A percentile compares a stretch with the other conserved stretches of the same genome.
These are phyloP conservation scores for Russula abietina DNA, from an alignment of 768 basidiomycete species.

Conservation along the genomic window DNA sequence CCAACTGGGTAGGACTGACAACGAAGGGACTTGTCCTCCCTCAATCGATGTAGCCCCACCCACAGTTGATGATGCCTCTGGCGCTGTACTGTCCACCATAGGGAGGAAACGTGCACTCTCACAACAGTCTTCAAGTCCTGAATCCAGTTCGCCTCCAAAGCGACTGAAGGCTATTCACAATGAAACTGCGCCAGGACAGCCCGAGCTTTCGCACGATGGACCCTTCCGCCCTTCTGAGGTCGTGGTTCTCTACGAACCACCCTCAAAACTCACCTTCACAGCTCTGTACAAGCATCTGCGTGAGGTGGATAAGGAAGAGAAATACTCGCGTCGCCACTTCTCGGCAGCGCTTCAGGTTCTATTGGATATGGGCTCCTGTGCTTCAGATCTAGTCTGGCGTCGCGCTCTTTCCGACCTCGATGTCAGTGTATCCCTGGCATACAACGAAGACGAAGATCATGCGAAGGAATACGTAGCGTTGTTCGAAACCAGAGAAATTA, in stretches of 20 bases:
- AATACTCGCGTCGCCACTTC: constrained; percentile 40
- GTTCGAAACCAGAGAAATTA: constrained; percentile 32
- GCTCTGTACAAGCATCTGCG: constrained; percentile 44
- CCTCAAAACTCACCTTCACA: constrained; percentile 34
- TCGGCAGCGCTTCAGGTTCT: constrained; percentile 42
- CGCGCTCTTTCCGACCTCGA: constrained; percentile 42
- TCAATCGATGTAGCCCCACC: constrained; percentile 18
- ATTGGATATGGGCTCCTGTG: constrained; percentile 58
- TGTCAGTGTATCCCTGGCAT: constrained; percentile 14
- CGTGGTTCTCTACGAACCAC: constrained; percentile 49
- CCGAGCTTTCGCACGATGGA: background rate
- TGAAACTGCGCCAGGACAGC: background rate
- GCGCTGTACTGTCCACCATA: constrained; percentile 18
- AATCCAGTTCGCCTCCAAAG: constrained; percentile 5
- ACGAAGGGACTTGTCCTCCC: constrained; percentile 23
- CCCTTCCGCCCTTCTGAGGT: constrained; percentile 39
- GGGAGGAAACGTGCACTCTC: constrained; percentile 14
- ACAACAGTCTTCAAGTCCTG: constrained; percentile 6
- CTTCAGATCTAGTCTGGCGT: constrained; percentile 66
- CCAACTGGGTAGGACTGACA: constrained; percentile 15
- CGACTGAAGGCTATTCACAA: constrained; percentile 6
- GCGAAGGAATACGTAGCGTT: constrained; percentile 31
- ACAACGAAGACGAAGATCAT: constrained; percentile 34
- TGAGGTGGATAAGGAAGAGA: constrained; percentile 38
- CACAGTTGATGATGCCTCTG: constrained; percentile 17